Evolutionary conservation across 73 alveolate species (phyloP).

Genomic region (Stentor roeselii): DNA sequence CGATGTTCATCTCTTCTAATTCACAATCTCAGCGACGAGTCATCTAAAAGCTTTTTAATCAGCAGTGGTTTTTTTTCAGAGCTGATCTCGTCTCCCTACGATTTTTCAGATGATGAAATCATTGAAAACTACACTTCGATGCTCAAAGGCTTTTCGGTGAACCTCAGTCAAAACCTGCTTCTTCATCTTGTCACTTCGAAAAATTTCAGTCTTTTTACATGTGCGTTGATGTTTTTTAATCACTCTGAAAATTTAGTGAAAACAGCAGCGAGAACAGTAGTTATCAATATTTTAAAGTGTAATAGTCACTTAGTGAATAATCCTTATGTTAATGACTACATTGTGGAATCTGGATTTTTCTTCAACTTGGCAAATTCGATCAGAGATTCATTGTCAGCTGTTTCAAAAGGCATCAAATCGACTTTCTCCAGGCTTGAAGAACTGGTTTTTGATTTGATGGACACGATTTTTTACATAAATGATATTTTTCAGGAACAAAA

Average conservation of each 20-base stretch:
- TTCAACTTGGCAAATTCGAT: background rate
- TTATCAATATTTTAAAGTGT: conserved; percentile 4
- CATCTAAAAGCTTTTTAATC: background rate
- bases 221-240: conserved; percentile 22
- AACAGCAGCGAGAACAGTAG: background rate
- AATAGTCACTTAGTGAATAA: background rate
- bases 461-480: background rate
- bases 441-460: background rate
- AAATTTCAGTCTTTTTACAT: background rate
- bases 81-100: conserved; percentile 5
- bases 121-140: background rate
- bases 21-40: background rate
- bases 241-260: background rate
- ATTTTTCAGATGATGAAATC: conserved; percentile 5
- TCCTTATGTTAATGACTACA: background rate
- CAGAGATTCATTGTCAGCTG: background rate
- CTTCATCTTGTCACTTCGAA: background rate
- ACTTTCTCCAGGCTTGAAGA: background rate
- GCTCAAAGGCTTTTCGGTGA: conserved; percentile 14
- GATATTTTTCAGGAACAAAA: background rate
- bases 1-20: background rate
- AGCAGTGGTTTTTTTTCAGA: conserved; percentile 10
- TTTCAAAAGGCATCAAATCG: background rate
- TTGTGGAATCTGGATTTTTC: conserved; percentile 16
- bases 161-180: background rate